Evolutionary conservation across 345 rosid species (phyloP).

Genomic region (Adansonia digitata): DNA sequence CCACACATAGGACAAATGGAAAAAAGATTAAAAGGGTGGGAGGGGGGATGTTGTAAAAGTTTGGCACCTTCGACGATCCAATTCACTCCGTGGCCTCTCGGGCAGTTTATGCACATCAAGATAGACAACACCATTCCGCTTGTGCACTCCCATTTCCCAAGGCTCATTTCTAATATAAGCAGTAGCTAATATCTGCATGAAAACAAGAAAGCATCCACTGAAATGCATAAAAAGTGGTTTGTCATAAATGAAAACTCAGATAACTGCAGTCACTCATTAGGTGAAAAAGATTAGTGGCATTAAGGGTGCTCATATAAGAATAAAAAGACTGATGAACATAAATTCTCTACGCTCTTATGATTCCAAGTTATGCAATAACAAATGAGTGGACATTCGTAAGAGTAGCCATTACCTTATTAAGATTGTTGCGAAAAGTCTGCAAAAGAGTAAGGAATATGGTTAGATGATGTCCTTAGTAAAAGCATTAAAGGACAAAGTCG

Average conservation of each 20-base stretch:
- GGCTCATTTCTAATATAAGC: slow-evolving; percentile 81
- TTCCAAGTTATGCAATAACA: neutral
- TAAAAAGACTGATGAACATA: neutral
- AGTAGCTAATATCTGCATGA: slow-evolving; percentile 70
- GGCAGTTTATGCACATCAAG: slow-evolving; percentile 93
- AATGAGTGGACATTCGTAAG: neutral
- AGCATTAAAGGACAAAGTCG: neutral
- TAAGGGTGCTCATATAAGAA: neutral
- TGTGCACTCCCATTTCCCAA: slow-evolving; percentile 99
- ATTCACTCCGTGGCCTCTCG: slow-evolving; percentile 74
- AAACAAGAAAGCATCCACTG: slow-evolving; percentile 11
- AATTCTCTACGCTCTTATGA: neutral
- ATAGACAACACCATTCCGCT: slow-evolving; percentile 89
- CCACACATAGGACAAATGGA: neutral
- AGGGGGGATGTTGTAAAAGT: neutral
- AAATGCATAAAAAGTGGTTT: neutral
- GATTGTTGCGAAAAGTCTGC: slow-evolving; percentile 91
- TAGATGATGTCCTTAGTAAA: slow-evolving; percentile 22
- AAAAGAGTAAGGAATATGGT: slow-evolving; percentile 14
- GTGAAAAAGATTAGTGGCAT: neutral
- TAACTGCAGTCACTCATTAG: neutral
- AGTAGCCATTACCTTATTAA: slow-evolving; percentile 68
- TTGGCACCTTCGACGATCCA: slow-evolving; percentile 78
- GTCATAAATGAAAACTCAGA: neutral
- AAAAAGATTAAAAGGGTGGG: neutral